Percentiles rank a stretch among this genome's conserved stretches.
Conservation (phyloP, 2,329 filamentous ascomycete species). For the Neofusicoccum ribis region DNA sequence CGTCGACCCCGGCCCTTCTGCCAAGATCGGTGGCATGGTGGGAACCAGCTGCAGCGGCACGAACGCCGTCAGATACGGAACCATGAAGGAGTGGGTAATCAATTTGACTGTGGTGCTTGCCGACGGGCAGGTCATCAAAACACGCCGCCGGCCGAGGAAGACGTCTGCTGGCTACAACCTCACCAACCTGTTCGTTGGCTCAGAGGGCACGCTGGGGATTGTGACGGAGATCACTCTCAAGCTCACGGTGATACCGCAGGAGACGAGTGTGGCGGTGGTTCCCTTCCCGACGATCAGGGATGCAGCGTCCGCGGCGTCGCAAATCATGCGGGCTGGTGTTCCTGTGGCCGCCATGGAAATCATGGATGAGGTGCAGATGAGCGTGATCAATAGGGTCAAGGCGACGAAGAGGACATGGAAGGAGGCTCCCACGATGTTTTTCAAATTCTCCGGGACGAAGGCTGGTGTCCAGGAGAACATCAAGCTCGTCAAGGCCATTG, state of each 20-base stretch:
- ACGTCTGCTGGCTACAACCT: slow-evolving; percentile 82
- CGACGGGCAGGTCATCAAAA: slow-evolving; percentile 78
- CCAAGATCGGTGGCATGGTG: slow-evolving; percentile 81
- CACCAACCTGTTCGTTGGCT: slow-evolving; percentile 76
- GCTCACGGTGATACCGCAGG: slow-evolving; percentile 72
- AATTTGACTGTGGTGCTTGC: slow-evolving; percentile 79
- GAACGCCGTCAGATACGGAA: slow-evolving; percentile 78
- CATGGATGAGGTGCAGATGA: slow-evolving; percentile 88
- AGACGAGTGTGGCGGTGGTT: slow-evolving; percentile 76
- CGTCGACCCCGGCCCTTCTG: slow-evolving; percentile 76
- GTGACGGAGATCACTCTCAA: slow-evolving; percentile 84
- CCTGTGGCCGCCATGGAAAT: slow-evolving; percentile 79
- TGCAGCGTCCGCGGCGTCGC: slow-evolving; percentile 71
- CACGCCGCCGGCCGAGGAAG: slow-evolving; percentile 71
- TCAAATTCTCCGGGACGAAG: slow-evolving; percentile 81
- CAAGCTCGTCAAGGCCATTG: slow-evolving; percentile 65
- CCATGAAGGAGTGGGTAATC: slow-evolving; percentile 87
- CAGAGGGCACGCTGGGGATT: slow-evolving; percentile 77
- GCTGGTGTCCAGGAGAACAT: slow-evolving; percentile 73
- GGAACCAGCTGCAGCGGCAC: slow-evolving; percentile 74
- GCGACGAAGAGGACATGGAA: slow-evolving; percentile 72
- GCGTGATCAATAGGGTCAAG: slow-evolving; percentile 73
- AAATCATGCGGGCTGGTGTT: slow-evolving; percentile 72
- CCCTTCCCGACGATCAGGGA: slow-evolving; percentile 76
- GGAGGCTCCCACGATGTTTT: slow-evolving; percentile 76